Evolutionary conservation across 2,329 filamentous ascomycete genomes (phyloP), one percentile per base, ranked within the genome.

Genomic region (Clarireedia monteithiana): DNA sequence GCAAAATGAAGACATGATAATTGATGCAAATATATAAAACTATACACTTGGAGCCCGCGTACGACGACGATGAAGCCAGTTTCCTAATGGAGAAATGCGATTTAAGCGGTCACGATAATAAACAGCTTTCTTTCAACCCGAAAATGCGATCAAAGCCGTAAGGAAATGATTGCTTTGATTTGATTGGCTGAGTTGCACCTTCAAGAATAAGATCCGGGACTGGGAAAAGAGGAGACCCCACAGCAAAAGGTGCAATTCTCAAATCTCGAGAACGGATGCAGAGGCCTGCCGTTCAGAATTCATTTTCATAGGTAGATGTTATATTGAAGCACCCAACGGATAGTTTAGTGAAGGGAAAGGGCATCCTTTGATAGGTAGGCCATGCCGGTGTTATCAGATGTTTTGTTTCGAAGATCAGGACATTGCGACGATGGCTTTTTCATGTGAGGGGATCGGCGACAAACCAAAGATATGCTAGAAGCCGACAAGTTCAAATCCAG

Each of bases 51-150:
- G 15, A 55, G 45, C 14, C 34, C 30, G 50, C 10, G 24, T 46
- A 59, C 58, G 56, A 57, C 58, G 56, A 60, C 34, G 42, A 36
- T 46, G 56, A 60, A 56, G 56, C 36, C 48, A 42, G 49, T 58
- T 60, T 55, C 62, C 61, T 7, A 61, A 63, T 54, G 59, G 58
- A 58, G 60, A 23, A 63, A 59, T 45, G 57, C 52, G 59, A 27
- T 54, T 40, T 39, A 60, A 44, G 27, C 17, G 38, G n/a, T 50
- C 20, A 60, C 58, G 58, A 61, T 60, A 63, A 62, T 59, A 34
- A 50, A 53, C 40, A 26, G 30, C 23, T 49, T 48, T 45, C 40
- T 38, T 45, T 52, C 39, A 44, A 15, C 27, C 20, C 7, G 27
- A 24, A 42, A 20, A 42, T 42, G n/a, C n/a, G 39, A 42, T 7